Conservation (phyloP, 202 grass and related monocot genomes). For the Carex arenaria region DNA sequence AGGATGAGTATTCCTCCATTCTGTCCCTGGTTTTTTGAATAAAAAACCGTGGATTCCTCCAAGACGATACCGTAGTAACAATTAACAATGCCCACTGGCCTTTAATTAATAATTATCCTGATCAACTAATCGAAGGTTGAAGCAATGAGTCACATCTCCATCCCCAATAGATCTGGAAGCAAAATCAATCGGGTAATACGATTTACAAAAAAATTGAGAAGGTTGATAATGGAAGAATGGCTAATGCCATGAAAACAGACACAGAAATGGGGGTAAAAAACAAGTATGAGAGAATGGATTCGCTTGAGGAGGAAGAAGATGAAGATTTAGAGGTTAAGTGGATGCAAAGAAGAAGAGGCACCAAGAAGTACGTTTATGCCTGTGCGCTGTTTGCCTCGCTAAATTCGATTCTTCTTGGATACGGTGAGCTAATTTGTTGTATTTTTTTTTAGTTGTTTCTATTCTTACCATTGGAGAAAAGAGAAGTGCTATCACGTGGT, state of each 20-base stretch:
- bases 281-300: not conserved
- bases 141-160: not conserved
- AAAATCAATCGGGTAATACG: not conserved
- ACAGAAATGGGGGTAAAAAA: not conserved
- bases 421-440: slow-evolving; percentile 43
- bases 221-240: not conserved
- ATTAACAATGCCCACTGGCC: not conserved
- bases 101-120: not conserved
- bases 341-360: slow-evolving; percentile 11
- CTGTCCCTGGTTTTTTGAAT: not conserved
- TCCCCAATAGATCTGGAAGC: not conserved
- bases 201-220: not conserved
- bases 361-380: slow-evolving; percentile 46
- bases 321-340: not conserved
- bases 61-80: not conserved
- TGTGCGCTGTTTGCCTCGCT: slow-evolving; percentile 78
- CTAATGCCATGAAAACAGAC: not conserved
- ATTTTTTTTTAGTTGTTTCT: not conserved
- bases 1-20: too few relatives aligned
- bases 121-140: not conserved
- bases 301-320: not conserved
- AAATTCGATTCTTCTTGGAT: slow-evolving; percentile 82
- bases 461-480: not conserved
- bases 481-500: not conserved
- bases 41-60: not conserved